Evolutionary conservation across 768 basidiomycete genomes (phyloP).

Genomic region (Candolleomyces efflorescens): DNA sequence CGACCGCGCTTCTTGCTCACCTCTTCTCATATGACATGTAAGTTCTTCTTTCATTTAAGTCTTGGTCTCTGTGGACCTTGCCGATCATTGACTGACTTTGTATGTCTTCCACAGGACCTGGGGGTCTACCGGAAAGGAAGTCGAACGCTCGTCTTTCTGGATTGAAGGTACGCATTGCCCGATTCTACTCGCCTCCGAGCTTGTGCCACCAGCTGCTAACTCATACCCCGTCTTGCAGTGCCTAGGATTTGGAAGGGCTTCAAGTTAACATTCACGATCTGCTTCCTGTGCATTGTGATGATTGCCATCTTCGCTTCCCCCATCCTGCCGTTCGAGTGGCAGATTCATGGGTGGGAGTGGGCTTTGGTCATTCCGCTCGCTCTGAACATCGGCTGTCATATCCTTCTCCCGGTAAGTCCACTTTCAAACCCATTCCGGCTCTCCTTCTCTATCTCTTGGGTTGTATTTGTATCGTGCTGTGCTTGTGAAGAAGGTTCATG

Average conservation of each 20-base stretch:
- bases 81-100: not conserved
- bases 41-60: constrained; percentile 11
- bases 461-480: too few relatives aligned
- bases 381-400: constrained; percentile 62
- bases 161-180: constrained; percentile 47
- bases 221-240: constrained; percentile 31
- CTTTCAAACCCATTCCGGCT: constrained; percentile 4
- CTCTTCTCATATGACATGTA: constrained; percentile 61
- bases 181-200: not conserved
- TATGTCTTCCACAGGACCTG: constrained; percentile 37
- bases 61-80: not conserved
- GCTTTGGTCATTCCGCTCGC: constrained; percentile 73
- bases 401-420: constrained; percentile 64
- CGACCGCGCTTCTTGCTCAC: constrained; percentile 62
- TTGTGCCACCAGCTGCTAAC: not conserved
- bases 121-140: constrained; percentile 69
- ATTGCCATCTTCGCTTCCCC: constrained; percentile 58
- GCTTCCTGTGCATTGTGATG: constrained; percentile 51
- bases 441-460: not conserved
- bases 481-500: not conserved
- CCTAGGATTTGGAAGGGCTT: constrained; percentile 81
- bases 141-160: constrained; percentile 86
- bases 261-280: constrained; percentile 66
- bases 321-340: constrained; percentile 61
- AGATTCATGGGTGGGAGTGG: constrained; percentile 59